phyloP scores from a whole-genome alignment of 148 eudicot genomes.

The Heliamphora exappendiculata region DNA sequence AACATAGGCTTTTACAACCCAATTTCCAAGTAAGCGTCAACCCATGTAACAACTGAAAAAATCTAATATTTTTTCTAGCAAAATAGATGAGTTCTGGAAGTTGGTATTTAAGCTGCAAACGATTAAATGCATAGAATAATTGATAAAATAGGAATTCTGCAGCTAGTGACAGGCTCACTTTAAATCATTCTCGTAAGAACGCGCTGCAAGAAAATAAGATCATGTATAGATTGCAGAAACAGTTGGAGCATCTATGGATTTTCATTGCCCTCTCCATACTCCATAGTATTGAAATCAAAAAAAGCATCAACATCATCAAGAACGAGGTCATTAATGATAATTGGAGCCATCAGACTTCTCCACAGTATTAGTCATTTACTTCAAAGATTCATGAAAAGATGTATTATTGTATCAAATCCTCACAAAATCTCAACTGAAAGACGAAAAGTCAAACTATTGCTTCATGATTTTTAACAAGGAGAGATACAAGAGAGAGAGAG shows the following conservation, averaged over 20 bases:
- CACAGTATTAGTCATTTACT: constrained; percentile 6
- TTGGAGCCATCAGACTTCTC: neutral
- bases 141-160: neutral
- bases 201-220: no score
- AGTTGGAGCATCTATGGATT: neutral
- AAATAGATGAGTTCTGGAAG: neutral
- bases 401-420: neutral
- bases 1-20: neutral
- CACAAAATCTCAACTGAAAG: neutral
- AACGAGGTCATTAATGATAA: neutral
- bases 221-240: neutral
- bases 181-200: neutral
- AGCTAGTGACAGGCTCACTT: neutral
- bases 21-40: neutral
- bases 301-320: neutral
- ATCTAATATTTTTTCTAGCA: no score
- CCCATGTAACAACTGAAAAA: neutral
- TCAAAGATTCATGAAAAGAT: neutral
- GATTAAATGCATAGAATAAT: neutral
- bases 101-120: neutral
- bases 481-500: no score
- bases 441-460: neutral
- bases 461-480: neutral
- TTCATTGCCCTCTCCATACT: neutral
- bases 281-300: neutral